Conservation (phyloP, 768 basidiomycete genomes). For the Boletus rubroflammeus region DNA sequence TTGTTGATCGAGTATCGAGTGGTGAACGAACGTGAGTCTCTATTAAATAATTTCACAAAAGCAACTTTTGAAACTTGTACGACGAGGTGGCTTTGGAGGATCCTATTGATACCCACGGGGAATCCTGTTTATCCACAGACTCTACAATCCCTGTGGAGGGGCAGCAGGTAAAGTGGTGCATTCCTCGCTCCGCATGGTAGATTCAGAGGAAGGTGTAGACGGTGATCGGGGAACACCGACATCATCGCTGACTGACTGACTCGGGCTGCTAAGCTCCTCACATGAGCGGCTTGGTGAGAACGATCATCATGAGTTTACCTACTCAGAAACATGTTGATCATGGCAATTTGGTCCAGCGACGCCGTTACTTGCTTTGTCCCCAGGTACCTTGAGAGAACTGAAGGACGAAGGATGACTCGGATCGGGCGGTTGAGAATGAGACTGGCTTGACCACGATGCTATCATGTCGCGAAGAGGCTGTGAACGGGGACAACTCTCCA, state of each 20-base stretch:
- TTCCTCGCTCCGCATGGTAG: no score
- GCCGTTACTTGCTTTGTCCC: no score
- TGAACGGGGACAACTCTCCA: neutral
- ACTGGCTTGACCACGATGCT: neutral
- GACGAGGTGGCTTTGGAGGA: neutral
- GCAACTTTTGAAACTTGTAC: neutral
- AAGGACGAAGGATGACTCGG: neutral
- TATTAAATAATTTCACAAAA: neutral
- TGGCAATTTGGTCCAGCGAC: no score
- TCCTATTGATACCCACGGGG: neutral
- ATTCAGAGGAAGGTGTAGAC: neutral
- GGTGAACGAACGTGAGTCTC: no score
- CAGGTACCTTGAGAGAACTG: neutral
- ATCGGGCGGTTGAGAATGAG: neutral
- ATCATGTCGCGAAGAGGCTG: neutral
- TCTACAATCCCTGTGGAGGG: neutral
- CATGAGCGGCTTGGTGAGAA: neutral
- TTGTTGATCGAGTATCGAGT: no score
- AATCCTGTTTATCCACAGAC: neutral
- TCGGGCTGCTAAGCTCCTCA: neutral
- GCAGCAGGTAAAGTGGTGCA: no score
- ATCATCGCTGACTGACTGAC: neutral
- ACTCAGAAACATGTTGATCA: neutral
- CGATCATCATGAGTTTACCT: neutral
- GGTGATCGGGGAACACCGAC: neutral